A percentile compares a stretch with the other conserved stretches of the same genome.
Evolutionary conservation across 176 grass and related monocot genomes (phyloP).

Genomic region (Ensete glaucum): DNA sequence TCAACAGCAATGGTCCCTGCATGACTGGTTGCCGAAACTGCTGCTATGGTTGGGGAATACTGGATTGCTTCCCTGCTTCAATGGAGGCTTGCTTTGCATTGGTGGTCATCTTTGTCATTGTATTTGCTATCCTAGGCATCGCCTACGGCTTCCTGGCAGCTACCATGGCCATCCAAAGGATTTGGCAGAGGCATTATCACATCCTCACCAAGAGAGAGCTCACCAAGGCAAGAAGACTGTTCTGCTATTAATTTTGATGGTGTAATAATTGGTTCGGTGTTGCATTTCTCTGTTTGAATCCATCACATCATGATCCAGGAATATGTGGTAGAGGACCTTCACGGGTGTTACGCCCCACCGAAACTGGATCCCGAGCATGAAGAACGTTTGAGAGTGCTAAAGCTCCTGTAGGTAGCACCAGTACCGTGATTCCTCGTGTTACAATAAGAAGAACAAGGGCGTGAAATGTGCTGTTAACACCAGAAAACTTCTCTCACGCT

Average conservation of each 20-base stretch:
- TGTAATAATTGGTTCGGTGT: not conserved
- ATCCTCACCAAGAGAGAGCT: slow-evolving; percentile 93
- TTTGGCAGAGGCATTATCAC: slow-evolving; percentile 98
- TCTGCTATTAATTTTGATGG: not conserved
- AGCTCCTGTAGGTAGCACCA: slow-evolving; percentile 45
- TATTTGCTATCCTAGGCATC: slow-evolving; percentile 83
- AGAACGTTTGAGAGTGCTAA: slow-evolving; percentile 70
- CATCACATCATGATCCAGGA: slow-evolving; percentile 34
- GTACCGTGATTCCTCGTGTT: too few relatives aligned
- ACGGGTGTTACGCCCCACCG: slow-evolving; percentile 55
- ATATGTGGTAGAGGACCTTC: slow-evolving; percentile 84
- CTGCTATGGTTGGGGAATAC: slow-evolving; percentile 93
- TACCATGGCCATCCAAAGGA: slow-evolving; percentile 85
- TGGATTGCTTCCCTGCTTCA: slow-evolving; percentile 89
- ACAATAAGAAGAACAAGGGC: too few relatives aligned
- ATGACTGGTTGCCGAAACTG: slow-evolving; percentile 83
- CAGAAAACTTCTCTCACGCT: not conserved
- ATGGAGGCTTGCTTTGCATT: slow-evolving; percentile 91
- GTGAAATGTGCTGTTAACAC: too few relatives aligned
- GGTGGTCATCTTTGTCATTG: slow-evolving; percentile 71
- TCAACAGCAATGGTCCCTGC: slow-evolving; percentile 75
- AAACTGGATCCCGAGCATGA: slow-evolving; percentile 87
- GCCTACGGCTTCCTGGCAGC: slow-evolving; percentile 84
- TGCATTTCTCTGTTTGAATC: not conserved
- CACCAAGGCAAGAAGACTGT: slow-evolving; percentile 55